Evolutionary conservation across 768 basidiomycete species (phyloP), one percentile per base, ranked within the genome.

Genomic region (Tulasnella sp.): DNA sequence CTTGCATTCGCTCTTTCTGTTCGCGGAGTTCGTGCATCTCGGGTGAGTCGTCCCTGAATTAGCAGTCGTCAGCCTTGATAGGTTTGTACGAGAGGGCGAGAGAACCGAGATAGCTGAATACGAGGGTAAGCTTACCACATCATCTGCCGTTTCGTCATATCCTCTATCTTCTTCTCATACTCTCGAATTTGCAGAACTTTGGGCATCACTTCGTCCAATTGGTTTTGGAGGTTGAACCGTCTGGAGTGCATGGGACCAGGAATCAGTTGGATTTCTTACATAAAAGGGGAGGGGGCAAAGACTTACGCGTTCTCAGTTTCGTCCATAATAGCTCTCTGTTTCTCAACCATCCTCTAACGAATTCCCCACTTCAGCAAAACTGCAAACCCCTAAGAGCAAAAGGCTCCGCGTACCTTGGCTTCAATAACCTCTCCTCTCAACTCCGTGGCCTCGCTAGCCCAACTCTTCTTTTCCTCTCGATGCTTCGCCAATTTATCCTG

Each of bases 101-200:
- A 77, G 29, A 0, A 32, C 69, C 26, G 16, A 35, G 29, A 44
- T 15, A 46, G 18, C 18, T 55, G 35, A 69, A 40, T n/a, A 79
- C 15, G 44, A 69, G 18, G 55, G 77, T 72, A 78, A 15, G 84
- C 89, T 40, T 83, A 93, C 95, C 95, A 97, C 80, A 95, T 84
- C 73, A 88, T 87, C 82, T 94, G 92, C 82, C 92, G 88, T 77
- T 90, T 89, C 61, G 91, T 85, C 79, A 94, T 88, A 81, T 95
- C 93, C 74, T 93, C 91, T 69, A 97, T 94, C 81, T 93, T 91
- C n/a, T 85, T 86, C 82, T 98, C 95, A 80, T 96, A 97, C 83
- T 97, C 94, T 73, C 87, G 85, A 61, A 97, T 86, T 23, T 92
- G 88, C 79, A 91, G 90, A 16, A 97, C 89, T 82, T 96, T 96